Percentiles rank a stretch among this genome's conserved stretches.
Evolutionary conservation across 495 filamentous ascomycete species (phyloP).

Genomic region (Hyaloscypha bicolor): DNA sequence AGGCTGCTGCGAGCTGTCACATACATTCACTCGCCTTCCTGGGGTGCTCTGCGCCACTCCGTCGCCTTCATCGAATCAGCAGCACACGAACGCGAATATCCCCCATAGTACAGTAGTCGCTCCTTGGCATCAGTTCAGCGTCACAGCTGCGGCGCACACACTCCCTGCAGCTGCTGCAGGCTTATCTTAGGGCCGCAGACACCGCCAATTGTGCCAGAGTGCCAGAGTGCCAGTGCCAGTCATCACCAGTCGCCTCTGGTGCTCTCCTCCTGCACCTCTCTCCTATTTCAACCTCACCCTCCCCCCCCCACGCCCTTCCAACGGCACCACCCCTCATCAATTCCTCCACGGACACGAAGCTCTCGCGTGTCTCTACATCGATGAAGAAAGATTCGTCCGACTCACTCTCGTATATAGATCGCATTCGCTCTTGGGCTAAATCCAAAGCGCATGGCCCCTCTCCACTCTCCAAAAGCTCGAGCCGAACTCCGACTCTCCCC

Average conservation of each 20-base stretch:
- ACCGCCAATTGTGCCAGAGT: neutral
- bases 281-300: neutral
- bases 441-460: constrained; percentile 56
- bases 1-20: neutral
- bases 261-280: neutral
- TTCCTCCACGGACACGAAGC: constrained; percentile 8
- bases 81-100: neutral
- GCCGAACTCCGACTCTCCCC: constrained; percentile 40
- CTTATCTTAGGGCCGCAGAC: neutral
- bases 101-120: neutral
- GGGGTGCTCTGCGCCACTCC: neutral
- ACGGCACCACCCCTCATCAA: neutral
- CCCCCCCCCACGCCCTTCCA: neutral
- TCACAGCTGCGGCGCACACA: neutral
- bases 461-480: constrained; percentile 39
- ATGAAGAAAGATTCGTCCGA: constrained; percentile 66
- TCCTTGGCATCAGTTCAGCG: neutral
- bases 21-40: neutral
- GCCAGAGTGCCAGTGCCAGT: neutral
- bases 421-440: constrained; percentile 58
- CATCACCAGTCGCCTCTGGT: neutral
- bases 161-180: neutral
- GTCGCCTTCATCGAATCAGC: neutral
- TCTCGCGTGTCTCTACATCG: constrained; percentile 41
- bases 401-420: constrained; percentile 50